Evolutionary conservation across 2,329 filamentous ascomycete genomes (phyloP).

Genomic region (Aspergillus tubingensis): DNA sequence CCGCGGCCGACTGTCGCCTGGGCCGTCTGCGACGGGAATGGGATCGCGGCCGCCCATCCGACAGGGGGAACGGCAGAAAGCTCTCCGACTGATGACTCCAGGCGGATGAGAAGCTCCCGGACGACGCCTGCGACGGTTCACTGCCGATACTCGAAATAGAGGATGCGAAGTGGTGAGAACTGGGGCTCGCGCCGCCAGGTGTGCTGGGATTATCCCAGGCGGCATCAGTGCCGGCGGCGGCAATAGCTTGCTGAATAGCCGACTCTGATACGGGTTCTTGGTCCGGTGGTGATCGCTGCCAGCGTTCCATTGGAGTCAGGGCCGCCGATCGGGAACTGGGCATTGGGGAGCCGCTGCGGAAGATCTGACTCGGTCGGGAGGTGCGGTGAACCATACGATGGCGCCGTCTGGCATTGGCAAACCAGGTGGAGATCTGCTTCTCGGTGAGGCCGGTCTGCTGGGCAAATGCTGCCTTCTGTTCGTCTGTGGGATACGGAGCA

Average conservation of each 20-base stretch:
- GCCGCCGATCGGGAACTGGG: conserved; percentile 35
- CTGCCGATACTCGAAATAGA: conserved; percentile 36
- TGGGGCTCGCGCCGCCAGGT: neutral
- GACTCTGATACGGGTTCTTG: conserved; percentile 47
- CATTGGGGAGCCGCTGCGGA: conserved; percentile 49
- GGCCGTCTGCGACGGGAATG: conserved; percentile 13
- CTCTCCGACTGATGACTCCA: conserved; percentile 38
- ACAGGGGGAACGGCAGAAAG: conserved; percentile 23
- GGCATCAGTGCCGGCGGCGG: conserved; percentile 8
- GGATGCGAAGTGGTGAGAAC: conserved; percentile 29
- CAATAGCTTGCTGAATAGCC: conserved; percentile 42
- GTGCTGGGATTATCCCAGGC: neutral
- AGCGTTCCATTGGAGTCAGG: conserved; percentile 53
- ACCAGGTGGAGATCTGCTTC: conserved; percentile 54
- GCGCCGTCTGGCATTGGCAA: conserved; percentile 54
- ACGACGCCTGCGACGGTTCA: conserved; percentile 32
- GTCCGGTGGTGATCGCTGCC: conserved; percentile 49
- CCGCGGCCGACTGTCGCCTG: conserved; percentile 5
- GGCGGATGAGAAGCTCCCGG: conserved; percentile 34
- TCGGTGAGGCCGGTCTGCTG: conserved; percentile 49
- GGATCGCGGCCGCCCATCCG: conserved; percentile 15
- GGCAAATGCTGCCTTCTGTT: conserved; percentile 46
- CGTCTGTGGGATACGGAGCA: conserved; percentile 52
- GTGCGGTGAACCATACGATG: conserved; percentile 41
- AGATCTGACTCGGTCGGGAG: conserved; percentile 30